Percentiles rank a stretch among this genome's conserved stretches.
phyloP scores from a whole-genome alignment of 352 stramenopile species.

The Phytophthora quininea region DNA sequence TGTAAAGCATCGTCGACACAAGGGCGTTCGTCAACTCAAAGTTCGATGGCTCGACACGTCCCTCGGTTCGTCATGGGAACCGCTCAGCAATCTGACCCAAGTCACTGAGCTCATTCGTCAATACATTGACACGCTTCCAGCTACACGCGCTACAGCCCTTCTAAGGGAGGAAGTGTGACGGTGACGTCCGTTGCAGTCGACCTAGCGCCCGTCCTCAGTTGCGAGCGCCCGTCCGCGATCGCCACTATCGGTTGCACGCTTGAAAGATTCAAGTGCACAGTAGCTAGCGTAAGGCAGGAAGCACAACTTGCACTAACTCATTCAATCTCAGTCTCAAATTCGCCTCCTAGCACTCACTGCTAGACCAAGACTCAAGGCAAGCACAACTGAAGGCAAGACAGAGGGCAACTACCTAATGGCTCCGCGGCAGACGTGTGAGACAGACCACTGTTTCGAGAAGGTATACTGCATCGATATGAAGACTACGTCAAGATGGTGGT shows the following conservation, averaged over 20 bases:
- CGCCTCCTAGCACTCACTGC: not conserved
- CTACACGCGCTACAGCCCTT: constrained; percentile 3
- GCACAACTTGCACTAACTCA: not conserved
- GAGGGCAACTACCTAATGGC: too few relatives aligned
- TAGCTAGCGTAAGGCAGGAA: not conserved
- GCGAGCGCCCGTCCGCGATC: not conserved
- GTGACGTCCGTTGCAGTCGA: not conserved
- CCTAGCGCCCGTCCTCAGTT: not conserved
- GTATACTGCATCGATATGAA: too few relatives aligned
- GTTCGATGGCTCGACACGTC: constrained; percentile 1
- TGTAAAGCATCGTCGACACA: not conserved
- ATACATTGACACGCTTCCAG: constrained; percentile 5
- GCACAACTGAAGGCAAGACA: not conserved
- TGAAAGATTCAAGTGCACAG: not conserved
- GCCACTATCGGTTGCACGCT: not conserved
- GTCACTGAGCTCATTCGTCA: not conserved
- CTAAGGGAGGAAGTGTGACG: constrained; percentile 12
- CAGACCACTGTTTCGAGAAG: too few relatives aligned
- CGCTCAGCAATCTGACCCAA: not conserved
- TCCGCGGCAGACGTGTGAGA: too few relatives aligned
- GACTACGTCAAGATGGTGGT: too few relatives aligned
- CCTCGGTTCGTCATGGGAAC: constrained; percentile 3
- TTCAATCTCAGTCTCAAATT: not conserved
- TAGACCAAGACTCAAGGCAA: not conserved
- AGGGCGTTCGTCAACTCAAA: not conserved